Conservation (phyloP, 176 grass and related monocot species). For the Aechmea fasciata region DNA sequence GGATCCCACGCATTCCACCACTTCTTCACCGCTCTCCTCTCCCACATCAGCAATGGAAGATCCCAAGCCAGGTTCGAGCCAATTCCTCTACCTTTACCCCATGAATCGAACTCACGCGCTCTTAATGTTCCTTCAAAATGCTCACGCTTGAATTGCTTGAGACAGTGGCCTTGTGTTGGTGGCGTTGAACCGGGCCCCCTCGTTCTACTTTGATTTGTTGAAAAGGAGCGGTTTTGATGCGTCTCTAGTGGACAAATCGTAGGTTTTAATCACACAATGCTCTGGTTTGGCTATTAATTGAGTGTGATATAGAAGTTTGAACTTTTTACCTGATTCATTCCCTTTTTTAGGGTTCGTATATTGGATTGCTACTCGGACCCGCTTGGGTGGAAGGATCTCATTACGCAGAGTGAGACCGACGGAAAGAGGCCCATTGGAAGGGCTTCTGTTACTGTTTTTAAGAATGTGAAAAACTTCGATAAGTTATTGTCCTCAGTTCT, state of each 20-base stretch:
- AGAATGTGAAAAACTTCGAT: constrained; percentile 46
- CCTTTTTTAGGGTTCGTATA: constrained; percentile 42
- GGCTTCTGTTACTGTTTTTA: constrained; percentile 32
- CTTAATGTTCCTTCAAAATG: neutral
- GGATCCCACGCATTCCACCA: constrained; percentile 40
- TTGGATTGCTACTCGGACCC: constrained; percentile 88
- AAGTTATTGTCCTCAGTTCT: constrained; percentile 38
- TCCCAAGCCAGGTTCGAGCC: constrained; percentile 37
- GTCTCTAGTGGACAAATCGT: constrained; percentile 40
- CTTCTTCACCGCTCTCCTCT: constrained; percentile 27
- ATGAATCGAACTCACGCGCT: too few relatives aligned
- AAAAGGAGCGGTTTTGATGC: constrained; percentile 32
- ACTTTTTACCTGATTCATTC: neutral
- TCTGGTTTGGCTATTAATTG: too few relatives aligned
- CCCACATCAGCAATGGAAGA: constrained; percentile 33
- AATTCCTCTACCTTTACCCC: neutral
- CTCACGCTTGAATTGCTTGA: constrained; percentile 3
- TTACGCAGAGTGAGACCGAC: constrained; percentile 12
- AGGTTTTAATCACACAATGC: neutral
- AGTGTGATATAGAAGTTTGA: too few relatives aligned
- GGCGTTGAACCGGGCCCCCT: constrained; percentile 50
- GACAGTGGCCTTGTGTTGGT: constrained; percentile 64
- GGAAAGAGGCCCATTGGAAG: constrained; percentile 13
- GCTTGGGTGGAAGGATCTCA: constrained; percentile 66
- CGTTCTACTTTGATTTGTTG: constrained; percentile 51